Base-by-base conservation (phyloP, 768 basidiomycete genomes). In the Auricularia sp. region DNA sequence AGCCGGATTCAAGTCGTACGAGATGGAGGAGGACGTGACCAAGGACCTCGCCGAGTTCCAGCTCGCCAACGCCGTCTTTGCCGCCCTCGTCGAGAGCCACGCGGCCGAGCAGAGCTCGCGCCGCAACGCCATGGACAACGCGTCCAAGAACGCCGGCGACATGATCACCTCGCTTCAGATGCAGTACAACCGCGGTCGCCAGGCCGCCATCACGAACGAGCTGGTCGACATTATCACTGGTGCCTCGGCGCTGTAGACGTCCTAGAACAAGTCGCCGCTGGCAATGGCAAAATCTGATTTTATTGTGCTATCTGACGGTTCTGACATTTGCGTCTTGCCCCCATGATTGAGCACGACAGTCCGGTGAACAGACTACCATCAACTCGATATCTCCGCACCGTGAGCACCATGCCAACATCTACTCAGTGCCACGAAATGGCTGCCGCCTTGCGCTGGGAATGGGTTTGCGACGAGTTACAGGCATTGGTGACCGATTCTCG, bases 41-140 rank as follows among this genome's bases (percentile, higher is more conserved):
- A 91, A 88, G 74, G 96, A 99, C 73, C 82, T 98, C 61, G 86
- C 91, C 62, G 94, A 98, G 75, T 99, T 99, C 77, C 87, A 94
- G 3, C 82, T 99, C 64, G 95, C 97, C 73, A 98, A 98, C 77
- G 94, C 94, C 68, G 85, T 99, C 80, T 98, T 86, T 76, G 89
- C 94, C 69, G 87, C 94, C 62, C 89, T 99, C 56, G 89, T 91
- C 33, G 96, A 99, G 77, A 90, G 87, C 64, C 94, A 98, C 75
- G 96, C 96, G 62, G 94, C 95, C 71, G 96, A 98, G 78, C 89
- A 89, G 74, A 92, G 88, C 69, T 87, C 92, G 72, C 91, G 90
- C 76, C 89, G 96, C 70, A 98, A 96, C 70, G 97, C 97, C 72
- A 99, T 99, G 97, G 97, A 98, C 85, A 98, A 94, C 73, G 96